Conservation (phyloP, 768 basidiomycete genomes). For the Boletus edulis region DNA sequence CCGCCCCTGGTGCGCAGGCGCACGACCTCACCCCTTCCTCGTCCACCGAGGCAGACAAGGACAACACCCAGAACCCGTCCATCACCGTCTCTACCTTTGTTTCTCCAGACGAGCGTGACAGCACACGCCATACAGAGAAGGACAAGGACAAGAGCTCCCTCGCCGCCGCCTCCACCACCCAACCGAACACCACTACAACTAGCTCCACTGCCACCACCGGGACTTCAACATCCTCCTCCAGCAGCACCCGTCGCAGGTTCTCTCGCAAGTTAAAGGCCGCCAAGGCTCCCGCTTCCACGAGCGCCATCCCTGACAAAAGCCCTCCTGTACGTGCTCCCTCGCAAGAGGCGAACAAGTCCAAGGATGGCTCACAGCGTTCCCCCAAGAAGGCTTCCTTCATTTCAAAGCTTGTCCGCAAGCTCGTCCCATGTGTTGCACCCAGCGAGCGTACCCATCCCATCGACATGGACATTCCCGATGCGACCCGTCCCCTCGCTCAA, state of each 20-base stretch:
- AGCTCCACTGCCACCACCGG: slow-evolving; percentile 22
- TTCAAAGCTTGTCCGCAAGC: slow-evolving; percentile 55
- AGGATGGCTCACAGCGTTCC: slow-evolving; percentile 32
- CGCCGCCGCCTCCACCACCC: slow-evolving; percentile 42
- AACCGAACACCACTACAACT: slow-evolving; percentile 34
- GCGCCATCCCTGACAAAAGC: slow-evolving; percentile 25
- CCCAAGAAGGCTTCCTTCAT: slow-evolving; percentile 53
- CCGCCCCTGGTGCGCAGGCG: slow-evolving; percentile 24
- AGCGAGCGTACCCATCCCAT: slow-evolving; percentile 44
- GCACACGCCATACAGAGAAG: slow-evolving; percentile 30
- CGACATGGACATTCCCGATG: slow-evolving; percentile 37
- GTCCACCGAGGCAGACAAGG: slow-evolving; percentile 36
- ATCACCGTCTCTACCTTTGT: slow-evolving; percentile 33
- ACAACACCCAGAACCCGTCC: slow-evolving; percentile 34
- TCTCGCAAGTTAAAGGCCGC: slow-evolving; percentile 27
- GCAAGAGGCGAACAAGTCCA: slow-evolving; percentile 34
- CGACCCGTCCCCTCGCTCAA: slow-evolving; percentile 16
- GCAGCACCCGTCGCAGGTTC: slow-evolving; percentile 26
- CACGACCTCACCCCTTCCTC: slow-evolving; percentile 30
- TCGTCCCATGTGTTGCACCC: slow-evolving; percentile 67
- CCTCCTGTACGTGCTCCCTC: slow-evolving; percentile 34
- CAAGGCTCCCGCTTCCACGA: slow-evolving; percentile 16
- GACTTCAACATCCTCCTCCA: slow-evolving; percentile 22
- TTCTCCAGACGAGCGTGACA: slow-evolving; percentile 33
- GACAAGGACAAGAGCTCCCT: slow-evolving; percentile 49